Base-by-base conservation (phyloP, 179 eudicot genomes). In the Gypsophila paniculata region DNA sequence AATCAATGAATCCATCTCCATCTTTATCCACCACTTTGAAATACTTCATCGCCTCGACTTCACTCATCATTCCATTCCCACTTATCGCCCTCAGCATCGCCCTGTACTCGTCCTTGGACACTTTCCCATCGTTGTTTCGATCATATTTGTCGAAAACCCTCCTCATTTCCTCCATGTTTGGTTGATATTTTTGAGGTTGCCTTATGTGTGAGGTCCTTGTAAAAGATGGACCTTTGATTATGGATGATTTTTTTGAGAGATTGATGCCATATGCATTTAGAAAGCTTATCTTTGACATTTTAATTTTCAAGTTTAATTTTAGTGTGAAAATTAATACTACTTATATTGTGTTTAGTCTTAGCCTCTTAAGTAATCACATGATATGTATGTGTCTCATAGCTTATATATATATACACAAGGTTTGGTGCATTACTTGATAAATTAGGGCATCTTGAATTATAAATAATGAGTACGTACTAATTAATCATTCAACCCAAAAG, bases 1-100 rank as follows among this genome's bases (percentile, higher is more conserved):
- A 87, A 74, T 85, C 90, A 0, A 92, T 89, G 65, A 74, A 90
- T 1, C 96, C 96, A 60, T 92, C 98, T 6, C 94, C 83, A 61
- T 90, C 84, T 73, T 84, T 76, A 82, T 91, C 93, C 0, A 88
- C 93, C 39, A 80, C 90, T 78, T 83, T 77, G 61, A 80, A 72
- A 10, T 85, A 84, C 61, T 82, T 83, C 5, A 54, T 73, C 11
- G 76, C 74, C 55, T 76, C 77, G 22, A 8, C 74, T 54, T 65
- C 79, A 62, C 91, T 25, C 71, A 34, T 22, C 77, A 17, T 34
- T 79, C 57, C 80, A 26, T 85, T 83, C 75, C 79, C 65, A 80
- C 76, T 14, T 75, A 29, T 83, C 25, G 77, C 88, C 76, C 76
- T 83, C 71, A 88, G 70, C 55, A 76, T 79, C 8, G 70, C 68